A percentile compares a stretch with the other conserved stretches of the same genome.
These are phyloP conservation scores for Talaromyces sp. DNA, from an alignment of 2,329 filamentous ascomycete species.

Conservation along the genomic window DNA sequence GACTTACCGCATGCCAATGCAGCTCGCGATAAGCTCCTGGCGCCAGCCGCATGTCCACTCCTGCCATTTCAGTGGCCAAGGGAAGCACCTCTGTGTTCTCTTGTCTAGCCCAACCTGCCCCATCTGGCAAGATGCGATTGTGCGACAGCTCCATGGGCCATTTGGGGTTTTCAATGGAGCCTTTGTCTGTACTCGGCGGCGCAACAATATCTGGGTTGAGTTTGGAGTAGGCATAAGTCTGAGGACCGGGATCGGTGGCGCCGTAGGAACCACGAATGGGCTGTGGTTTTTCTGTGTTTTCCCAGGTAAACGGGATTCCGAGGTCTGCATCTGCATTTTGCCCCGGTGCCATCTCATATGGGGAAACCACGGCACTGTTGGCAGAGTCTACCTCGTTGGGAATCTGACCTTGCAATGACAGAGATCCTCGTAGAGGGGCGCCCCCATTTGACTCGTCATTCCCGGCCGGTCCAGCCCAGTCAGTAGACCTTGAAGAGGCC, in stretches of 20 bases:
- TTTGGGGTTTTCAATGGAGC: constrained; percentile 25
- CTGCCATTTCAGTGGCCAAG: constrained; percentile 41
- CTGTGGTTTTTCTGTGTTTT: constrained; percentile 7
- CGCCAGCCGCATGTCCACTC: constrained; percentile 49
- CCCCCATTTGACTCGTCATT: constrained; percentile 3
- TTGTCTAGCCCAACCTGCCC: constrained; percentile 46
- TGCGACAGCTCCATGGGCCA: constrained; percentile 48
- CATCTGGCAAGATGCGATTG: constrained; percentile 34
- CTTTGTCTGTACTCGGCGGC: constrained; percentile 6
- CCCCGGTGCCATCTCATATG: constrained; percentile 12
- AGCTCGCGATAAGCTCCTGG: constrained; percentile 53
- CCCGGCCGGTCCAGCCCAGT: not conserved
- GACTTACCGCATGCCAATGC: constrained; percentile 36
- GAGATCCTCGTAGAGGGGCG: constrained; percentile 4
- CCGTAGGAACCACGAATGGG: constrained; percentile 12
- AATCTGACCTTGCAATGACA: constrained; percentile 6
- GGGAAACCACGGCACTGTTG: constrained; percentile 7
- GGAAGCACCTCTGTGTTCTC: constrained; percentile 45
- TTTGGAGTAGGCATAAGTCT: constrained; percentile 11
- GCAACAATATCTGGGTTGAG: constrained; percentile 11
- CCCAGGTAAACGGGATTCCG: constrained; percentile 12
- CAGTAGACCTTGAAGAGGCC: not conserved
- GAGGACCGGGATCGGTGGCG: constrained; percentile 14
- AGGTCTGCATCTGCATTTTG: constrained; percentile 9
- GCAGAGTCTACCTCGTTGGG: constrained; percentile 10